Base-by-base conservation (phyloP, 805 yeast species). In the Saccharomycopsis schoenii region DNA sequence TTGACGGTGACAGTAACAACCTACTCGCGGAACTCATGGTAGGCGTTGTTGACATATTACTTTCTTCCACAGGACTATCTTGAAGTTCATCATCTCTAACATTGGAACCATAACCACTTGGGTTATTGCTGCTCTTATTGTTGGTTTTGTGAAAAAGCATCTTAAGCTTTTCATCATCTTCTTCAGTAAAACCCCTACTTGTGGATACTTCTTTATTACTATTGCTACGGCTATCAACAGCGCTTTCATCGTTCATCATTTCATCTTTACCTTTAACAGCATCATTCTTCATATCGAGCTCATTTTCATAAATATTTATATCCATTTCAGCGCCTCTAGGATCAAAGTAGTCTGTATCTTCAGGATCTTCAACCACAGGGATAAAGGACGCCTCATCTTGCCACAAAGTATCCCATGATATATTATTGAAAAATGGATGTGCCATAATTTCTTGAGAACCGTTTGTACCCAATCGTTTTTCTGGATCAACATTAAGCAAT, bases 321-420 rank as follows among this genome's bases (percentile, higher is more conserved):
- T 81, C 77, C 68, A 88, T 73, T 11, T 80, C 83, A 0, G 97
- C 98, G 3, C 99, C 99, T 67, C 99, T 81, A 4, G 80, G 66
- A 67, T 94, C 99, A 72, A 93, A 94, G 69, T 94, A 93, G 59
- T 90, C 96, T 0, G 97, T 92, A 56, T 85, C 84, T 67, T 88
- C 96, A 0, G 97, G 96, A 67, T 89, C 80, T 6, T 84, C 89
- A 9, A 82, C 74, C 12, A 75, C 74, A 0, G 99, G 99, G 8
- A 91, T 84, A 73, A 94, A 94, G 0, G 96, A 83, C 0, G 94
- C 91, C 51, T 83, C 86, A 59, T 83, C 87, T n/a, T 76, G 77
- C 68, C 85, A 89, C 15, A 94, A 76, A 1, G 76, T 75, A 19
- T 78, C 83, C 98, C 99, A 94, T 59, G 85, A 75, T 10, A 89